Evolutionary conservation across 441 rosid genomes (phyloP).

Genomic region (Isatis lusitanica): DNA sequence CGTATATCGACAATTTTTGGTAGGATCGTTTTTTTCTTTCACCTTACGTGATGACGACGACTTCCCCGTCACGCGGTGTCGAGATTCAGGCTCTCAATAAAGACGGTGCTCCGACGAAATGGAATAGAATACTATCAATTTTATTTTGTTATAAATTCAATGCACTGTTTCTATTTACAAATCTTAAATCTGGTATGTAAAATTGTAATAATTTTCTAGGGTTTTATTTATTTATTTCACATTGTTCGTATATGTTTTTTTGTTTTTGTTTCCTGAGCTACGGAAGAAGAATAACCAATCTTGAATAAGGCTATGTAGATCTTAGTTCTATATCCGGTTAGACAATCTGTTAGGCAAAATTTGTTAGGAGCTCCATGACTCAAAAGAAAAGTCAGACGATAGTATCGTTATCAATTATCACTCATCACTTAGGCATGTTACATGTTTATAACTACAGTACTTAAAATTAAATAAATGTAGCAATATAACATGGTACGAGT

Average conservation of each 20-base stretch:
- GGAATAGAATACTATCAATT: background rate
- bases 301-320: background rate
- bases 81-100: background rate
- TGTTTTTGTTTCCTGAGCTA: background rate
- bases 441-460: conserved; percentile 33
- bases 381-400: conserved; percentile 22
- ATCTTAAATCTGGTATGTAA: background rate
- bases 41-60: conserved; percentile 28
- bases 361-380: conserved; percentile 1
- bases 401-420: conserved; percentile 21
- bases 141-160: background rate
- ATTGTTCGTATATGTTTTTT: background rate
- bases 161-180: background rate
- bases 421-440: conserved; percentile 32
- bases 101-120: background rate
- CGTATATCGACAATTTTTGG: conserved; percentile 10
- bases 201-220: no score
- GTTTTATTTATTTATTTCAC: no score
- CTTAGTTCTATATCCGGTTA: background rate
- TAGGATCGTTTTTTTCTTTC: background rate
- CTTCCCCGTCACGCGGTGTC: conserved; percentile 26
- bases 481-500: conserved; percentile 5
- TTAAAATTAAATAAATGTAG: background rate
- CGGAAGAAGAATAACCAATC: background rate
- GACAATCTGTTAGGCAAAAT: conserved; percentile 28